Base-by-base conservation (phyloP, 495 filamentous ascomycete species). In the Aspergillus haitiensis region DNA sequence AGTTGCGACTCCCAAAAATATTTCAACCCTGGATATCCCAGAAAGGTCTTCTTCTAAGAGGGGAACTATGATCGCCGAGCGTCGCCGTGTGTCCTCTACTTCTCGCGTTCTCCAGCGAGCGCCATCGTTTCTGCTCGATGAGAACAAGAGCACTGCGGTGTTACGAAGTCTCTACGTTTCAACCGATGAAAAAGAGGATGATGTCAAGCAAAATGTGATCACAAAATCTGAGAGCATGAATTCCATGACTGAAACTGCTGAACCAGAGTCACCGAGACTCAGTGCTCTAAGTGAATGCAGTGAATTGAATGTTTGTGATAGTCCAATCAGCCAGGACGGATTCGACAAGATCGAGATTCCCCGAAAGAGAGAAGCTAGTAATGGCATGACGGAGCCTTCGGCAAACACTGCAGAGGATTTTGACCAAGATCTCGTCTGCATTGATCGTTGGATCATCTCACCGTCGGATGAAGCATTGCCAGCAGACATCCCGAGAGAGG, bases 271-370 rank as follows among this genome's bases (percentile, higher is more conserved):
- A 51, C 88, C 88, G 7, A 81, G 87, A 49, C 73, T 92, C 16
- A 93, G 90, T 62, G 80, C 90, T 15, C 78, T 93, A 32, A 92
- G 89, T 66, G 88, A 93, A 70, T 90, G 88, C 64, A 91, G 88
- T 34, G 90, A 92, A 62, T 64, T 89, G 10, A 87, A 85, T 66
- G 77, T 90, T 6, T 86, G 87, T 56, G 88, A 71, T 33, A 68
- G 63, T 7, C 45, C 57, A 0, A 57, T 61, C 10, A 58, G 47
- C 39, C 61, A 52, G 40, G 46, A 68, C 39, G 66, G 64, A 7
- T 67, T 65, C 42, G 74, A 78, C 53, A 52, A 67, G 47, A 46
- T 77, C 16, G 67, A 75, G 6, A 73, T 76, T 11, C 71, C 73
- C 6, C 69, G 72, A 12, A 66, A 62, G 58, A 53, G 61, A 35